Evolutionary conservation across 768 basidiomycete species (phyloP).

Genomic region (Mycena olivaceomarginata): DNA sequence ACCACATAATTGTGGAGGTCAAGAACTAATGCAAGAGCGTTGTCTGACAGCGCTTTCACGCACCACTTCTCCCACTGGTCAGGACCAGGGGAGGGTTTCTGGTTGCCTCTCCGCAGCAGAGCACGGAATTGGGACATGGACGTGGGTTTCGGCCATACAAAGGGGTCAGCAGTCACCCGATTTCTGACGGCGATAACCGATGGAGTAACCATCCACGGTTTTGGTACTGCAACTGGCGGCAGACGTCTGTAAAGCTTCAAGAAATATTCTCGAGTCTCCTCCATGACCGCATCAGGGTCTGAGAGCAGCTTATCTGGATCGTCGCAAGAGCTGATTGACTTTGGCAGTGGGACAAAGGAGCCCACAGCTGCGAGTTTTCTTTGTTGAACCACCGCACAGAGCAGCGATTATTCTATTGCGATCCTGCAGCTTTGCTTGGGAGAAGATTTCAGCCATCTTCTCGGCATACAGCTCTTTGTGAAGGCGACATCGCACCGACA

Average conservation of each 20-base stretch:
- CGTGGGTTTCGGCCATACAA: too few species aligned
- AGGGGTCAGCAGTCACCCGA: too few species aligned
- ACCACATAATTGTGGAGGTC: too few species aligned
- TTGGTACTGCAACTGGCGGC: background rate
- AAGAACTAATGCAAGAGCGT: too few species aligned
- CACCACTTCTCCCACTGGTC: too few species aligned
- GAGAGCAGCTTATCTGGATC: slow-evolving; percentile 10
- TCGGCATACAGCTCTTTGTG: slow-evolving; percentile 26
- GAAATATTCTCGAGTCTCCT: slow-evolving; percentile 29
- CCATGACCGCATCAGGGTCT: slow-evolving; percentile 11
- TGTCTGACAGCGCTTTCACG: too few species aligned
- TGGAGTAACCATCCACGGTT: too few species aligned
- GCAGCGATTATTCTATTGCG: slow-evolving; percentile 24
- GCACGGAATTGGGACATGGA: too few species aligned
- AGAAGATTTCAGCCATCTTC: slow-evolving; percentile 18
- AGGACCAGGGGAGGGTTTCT: too few species aligned
- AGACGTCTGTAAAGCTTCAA: slow-evolving; percentile 15
- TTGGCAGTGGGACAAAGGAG: slow-evolving; percentile 10
- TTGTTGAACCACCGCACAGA: slow-evolving; percentile 21
- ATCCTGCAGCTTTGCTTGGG: slow-evolving; percentile 23
- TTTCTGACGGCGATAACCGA: too few species aligned
- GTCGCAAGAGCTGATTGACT: background rate
- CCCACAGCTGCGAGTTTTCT: slow-evolving; percentile 23
- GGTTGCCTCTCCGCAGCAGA: too few species aligned
- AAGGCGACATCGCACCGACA: slow-evolving; percentile 6